Evolutionary conservation across 108 stramenopile species (phyloP).

Genomic region (Seminavis robusta): DNA sequence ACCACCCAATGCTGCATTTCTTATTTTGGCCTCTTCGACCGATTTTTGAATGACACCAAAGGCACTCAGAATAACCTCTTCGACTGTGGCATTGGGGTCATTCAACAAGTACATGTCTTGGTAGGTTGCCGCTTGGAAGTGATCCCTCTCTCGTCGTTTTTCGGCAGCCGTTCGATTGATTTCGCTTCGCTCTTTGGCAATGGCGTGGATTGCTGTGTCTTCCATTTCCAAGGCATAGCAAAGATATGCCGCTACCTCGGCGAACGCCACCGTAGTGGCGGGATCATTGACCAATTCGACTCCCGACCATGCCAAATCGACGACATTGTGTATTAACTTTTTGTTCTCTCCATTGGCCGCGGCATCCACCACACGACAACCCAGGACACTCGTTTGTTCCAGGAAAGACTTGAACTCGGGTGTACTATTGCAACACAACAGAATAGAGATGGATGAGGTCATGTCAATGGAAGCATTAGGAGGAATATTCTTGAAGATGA

Average conservation of each 20-base stretch:
- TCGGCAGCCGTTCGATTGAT: no score
- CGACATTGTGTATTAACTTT: slow-evolving; percentile 48
- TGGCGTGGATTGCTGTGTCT: slow-evolving; percentile 9
- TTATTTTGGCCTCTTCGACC: neutral
- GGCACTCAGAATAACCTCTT: slow-evolving; percentile 41
- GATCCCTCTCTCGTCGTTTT: slow-evolving; percentile 2
- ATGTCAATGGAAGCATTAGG: neutral
- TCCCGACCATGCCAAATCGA: slow-evolving; percentile 42
- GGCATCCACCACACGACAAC: slow-evolving; percentile 60
- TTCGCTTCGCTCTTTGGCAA: neutral
- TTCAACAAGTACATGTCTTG: slow-evolving; percentile 6
- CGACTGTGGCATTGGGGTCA: slow-evolving; percentile 27
- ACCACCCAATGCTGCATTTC: neutral
- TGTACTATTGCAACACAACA: slow-evolving; percentile 35
- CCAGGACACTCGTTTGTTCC: slow-evolving; percentile 52
- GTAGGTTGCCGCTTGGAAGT: slow-evolving; percentile 3
- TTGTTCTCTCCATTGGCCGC: slow-evolving; percentile 54
- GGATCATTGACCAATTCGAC: slow-evolving; percentile 58
- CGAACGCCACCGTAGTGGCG: slow-evolving; percentile 58
- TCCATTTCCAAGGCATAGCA: slow-evolving; percentile 78
- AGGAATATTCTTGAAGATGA: no score
- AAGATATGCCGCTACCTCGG: slow-evolving; percentile 79
- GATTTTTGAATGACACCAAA: slow-evolving; percentile 16
- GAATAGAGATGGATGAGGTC: neutral
- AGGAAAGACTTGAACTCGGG: slow-evolving; percentile 57